phyloP scores from a whole-genome alignment of 2,329 filamentous ascomycete genomes.

The Didymella pinodella region DNA sequence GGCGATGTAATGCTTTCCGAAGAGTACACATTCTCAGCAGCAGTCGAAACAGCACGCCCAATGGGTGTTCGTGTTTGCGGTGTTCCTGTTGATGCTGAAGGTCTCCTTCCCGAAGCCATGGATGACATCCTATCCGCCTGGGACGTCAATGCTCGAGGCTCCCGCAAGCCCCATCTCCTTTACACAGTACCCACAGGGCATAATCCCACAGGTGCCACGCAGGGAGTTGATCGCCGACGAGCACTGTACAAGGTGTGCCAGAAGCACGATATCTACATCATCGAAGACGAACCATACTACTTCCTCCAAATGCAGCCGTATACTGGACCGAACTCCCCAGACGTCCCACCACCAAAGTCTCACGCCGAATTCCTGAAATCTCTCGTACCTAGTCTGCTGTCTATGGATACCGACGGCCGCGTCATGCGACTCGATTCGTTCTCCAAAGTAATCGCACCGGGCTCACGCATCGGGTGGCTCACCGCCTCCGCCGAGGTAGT shows the following conservation, averaged over 20 bases:
- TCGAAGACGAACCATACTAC: conserved; percentile 96
- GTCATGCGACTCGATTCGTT: conserved; percentile 93
- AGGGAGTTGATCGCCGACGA: conserved; percentile 70
- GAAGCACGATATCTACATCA: conserved; percentile 84
- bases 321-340: conserved; percentile 60
- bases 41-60: conserved; percentile 70
- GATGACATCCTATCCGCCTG: conserved; percentile 71
- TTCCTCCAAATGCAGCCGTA: conserved; percentile 89
- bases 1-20: conserved; percentile 85
- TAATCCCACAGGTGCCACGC: conserved; percentile 89
- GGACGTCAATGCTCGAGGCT: conserved; percentile 63
- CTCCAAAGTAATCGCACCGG: conserved; percentile 88
- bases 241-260: conserved; percentile 80
- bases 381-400: conserved; percentile 78
- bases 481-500: conserved; percentile 86
- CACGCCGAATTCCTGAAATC: conserved; percentile 77
- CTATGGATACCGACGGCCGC: conserved; percentile 83
- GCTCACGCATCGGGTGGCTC: conserved; percentile 85
- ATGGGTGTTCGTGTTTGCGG: conserved; percentile 68
- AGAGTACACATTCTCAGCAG: conserved; percentile 87
- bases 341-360: conserved; percentile 64
- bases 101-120: conserved; percentile 68
- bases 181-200: conserved; percentile 83
- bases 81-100: conserved; percentile 71
- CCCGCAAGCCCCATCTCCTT: conserved; percentile 70